Base-by-base conservation (phyloP, 1,284 basidiomycete genomes). In the Agroathelia rolfsii region DNA sequence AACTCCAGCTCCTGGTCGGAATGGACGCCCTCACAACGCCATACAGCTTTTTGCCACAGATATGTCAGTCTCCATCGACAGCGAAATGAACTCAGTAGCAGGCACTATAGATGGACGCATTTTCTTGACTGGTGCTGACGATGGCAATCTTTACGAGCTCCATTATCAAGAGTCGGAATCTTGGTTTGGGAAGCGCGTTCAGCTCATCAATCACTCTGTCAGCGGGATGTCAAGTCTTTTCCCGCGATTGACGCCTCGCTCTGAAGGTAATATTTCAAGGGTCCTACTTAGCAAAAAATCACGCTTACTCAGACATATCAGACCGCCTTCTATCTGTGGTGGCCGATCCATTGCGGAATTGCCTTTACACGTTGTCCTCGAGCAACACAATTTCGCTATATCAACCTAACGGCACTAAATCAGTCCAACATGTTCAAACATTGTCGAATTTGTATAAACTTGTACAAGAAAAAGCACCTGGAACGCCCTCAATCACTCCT, bases 11-110 rank as follows among this genome's bases (percentile, higher is more conserved):
- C 47, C 64, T 29, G 65, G 65, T 8, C 51, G 63, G 6, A 63
- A 66, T 28, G 62, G 59, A 37, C 63, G 64, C 16, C 46, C 53
- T 18, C 69, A 67, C 43, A 76, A 76, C 43, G 80, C 88, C 35
- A 74, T 96, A 52, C 84, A 80, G 46, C 72, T 98, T 36, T 96
- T 90, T 58, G 83, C 86, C 35, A 95, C 93, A 20, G 89, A 92
- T 54, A 75, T 96, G 57, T 70, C 72, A 10, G 66, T 87, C 22
- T 57, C 75, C 26, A 83, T 81, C 24, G 77, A 90, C 47, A 71
- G 90, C 32, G 77, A 83, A 46, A 88, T 98, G 84, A 67, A 73
- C 9, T 81, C 81, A 31, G 79, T 96, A 32, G 66, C 73, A 35
- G 84, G 87, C 7, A 90, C 85, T 1, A 53, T 67, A 13, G 73